Conservation (phyloP, 2,329 filamentous ascomycete genomes). For the Calonectria hawksworthii region DNA sequence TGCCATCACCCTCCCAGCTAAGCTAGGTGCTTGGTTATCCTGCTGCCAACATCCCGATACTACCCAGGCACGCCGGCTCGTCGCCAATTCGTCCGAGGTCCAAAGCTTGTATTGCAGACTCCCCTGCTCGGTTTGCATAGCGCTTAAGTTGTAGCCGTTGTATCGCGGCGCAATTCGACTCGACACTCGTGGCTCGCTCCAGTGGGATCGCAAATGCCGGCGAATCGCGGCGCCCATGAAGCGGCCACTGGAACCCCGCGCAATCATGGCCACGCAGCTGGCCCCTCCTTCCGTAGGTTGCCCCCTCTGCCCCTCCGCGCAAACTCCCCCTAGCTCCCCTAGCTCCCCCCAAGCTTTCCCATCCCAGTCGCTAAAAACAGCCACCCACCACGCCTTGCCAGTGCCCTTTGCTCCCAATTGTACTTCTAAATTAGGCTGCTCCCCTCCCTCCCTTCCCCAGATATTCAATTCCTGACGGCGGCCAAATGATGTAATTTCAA, state of each 20-base stretch:
- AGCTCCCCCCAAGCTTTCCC: conserved; percentile 14
- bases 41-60: background rate
- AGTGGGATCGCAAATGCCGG: conserved; percentile 33
- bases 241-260: conserved; percentile 34
- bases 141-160: background rate
- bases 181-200: background rate
- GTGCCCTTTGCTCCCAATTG: conserved; percentile 7
- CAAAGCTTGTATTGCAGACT: background rate
- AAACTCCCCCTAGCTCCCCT: conserved; percentile 3
- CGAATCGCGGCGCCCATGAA: conserved; percentile 38
- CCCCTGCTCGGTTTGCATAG: background rate
- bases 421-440: conserved; percentile 14
- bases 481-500: conserved; percentile 44
- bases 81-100: background rate
- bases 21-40: background rate
- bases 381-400: conserved; percentile 4
- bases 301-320: conserved; percentile 9
- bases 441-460: conserved; percentile 18
- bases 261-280: conserved; percentile 52
- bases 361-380: background rate
- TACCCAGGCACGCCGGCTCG: background rate
- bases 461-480: conserved; percentile 4
- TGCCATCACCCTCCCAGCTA: conserved; percentile 7
- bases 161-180: background rate
- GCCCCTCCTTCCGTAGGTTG: conserved; percentile 67